Percentiles rank a stretch among this genome's conserved stretches.
Conservation (phyloP, 345 rosid genomes). For the Microcos paniculata region DNA sequence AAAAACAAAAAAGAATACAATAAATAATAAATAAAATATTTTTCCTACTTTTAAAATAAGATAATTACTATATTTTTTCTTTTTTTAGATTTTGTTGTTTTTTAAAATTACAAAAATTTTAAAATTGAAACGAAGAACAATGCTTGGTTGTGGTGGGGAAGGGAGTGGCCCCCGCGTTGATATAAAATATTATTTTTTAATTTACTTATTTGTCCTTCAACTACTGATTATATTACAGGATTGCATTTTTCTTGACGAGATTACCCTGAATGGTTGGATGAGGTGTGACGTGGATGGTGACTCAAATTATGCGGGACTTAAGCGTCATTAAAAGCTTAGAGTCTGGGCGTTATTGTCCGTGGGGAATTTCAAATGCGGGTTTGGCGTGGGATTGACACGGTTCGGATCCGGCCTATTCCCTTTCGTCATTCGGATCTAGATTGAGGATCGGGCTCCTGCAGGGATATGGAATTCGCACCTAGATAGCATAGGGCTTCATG, state of each 20-base stretch:
- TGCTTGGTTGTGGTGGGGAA: constrained; percentile 60
- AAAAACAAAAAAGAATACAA: constrained; percentile 19
- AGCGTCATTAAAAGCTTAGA: background rate
- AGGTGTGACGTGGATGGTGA: constrained; percentile 4
- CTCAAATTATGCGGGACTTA: constrained; percentile 2
- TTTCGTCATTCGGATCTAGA: constrained; percentile 1
- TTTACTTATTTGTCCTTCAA: constrained; percentile 27
- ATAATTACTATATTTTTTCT: constrained; percentile 8
- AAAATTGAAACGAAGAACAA: constrained; percentile 33
- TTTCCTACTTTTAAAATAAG: constrained; percentile 16
- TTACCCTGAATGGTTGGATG: constrained; percentile 15
- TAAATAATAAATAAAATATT: background rate
- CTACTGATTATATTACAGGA: constrained; percentile 6
- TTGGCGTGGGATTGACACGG: constrained; percentile 1
- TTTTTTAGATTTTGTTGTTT: background rate
- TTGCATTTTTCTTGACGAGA: constrained; percentile 8
- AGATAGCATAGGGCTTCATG: background rate
- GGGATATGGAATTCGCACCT: background rate
- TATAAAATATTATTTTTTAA: constrained; percentile 1
- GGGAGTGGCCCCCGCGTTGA: constrained; percentile 42
- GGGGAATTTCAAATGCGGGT: background rate
- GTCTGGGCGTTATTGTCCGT: constrained; percentile 9
- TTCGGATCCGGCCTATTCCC: background rate
- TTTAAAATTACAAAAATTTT: background rate
- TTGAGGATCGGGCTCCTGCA: background rate